Evolutionary conservation across 805 yeast species (phyloP).

Genomic region (Ogataea methanolica): DNA sequence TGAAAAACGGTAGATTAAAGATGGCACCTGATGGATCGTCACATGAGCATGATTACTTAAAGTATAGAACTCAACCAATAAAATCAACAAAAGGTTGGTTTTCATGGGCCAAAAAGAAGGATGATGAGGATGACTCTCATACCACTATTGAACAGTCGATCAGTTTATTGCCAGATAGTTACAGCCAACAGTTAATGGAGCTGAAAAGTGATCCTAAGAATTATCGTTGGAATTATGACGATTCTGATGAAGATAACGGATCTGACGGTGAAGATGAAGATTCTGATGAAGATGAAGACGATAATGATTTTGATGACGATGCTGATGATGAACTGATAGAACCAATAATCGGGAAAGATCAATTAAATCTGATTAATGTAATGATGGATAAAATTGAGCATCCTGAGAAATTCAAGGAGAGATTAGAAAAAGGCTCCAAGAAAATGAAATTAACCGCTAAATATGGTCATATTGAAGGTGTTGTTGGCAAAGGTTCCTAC

Average conservation of each 20-base stretch:
- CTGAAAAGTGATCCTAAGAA: slow-evolving; percentile 33
- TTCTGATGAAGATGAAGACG: slow-evolving; percentile 27
- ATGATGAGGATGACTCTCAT: slow-evolving; percentile 20
- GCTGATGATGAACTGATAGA: slow-evolving; percentile 36
- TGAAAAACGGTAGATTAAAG: slow-evolving; percentile 27
- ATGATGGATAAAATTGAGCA: slow-evolving; percentile 44
- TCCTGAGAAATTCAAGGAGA: slow-evolving; percentile 32
- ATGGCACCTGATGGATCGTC: slow-evolving; percentile 26
- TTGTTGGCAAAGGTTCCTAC: slow-evolving; percentile 44
- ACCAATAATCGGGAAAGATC: slow-evolving; percentile 48
- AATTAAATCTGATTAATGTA: slow-evolving; percentile 42
- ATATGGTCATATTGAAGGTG: slow-evolving; percentile 48
- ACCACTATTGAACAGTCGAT: slow-evolving; percentile 28
- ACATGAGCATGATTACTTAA: slow-evolving; percentile 33
- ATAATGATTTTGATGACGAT: slow-evolving; percentile 33
- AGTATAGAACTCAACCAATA: slow-evolving; percentile 29
- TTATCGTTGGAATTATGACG: slow-evolving; percentile 36
- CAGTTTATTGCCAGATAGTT: slow-evolving; percentile 33
- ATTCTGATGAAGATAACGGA: slow-evolving; percentile 26
- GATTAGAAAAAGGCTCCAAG: slow-evolving; percentile 20
- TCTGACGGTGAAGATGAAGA: slow-evolving; percentile 14
- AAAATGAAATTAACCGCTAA: slow-evolving; percentile 37
- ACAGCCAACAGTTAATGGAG: slow-evolving; percentile 30
- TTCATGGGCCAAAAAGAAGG: slow-evolving; percentile 32
- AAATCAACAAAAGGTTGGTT: slow-evolving; percentile 26